Conservation (phyloP, 2,329 filamentous ascomycete genomes). For the Dactylella cylindrospora region DNA sequence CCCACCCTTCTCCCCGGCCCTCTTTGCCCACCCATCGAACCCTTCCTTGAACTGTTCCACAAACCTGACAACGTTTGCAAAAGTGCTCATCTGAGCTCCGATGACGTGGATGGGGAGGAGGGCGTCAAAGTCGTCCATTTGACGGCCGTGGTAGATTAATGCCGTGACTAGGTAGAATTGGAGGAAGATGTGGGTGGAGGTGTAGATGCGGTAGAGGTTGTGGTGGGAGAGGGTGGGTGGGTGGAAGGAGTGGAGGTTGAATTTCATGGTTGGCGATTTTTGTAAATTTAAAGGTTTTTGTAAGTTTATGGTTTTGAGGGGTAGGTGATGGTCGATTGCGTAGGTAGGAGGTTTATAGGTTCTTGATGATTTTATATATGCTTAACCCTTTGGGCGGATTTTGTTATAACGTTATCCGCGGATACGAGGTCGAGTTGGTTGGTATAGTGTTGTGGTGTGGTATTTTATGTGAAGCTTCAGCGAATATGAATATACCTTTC, state of each 20-base stretch:
- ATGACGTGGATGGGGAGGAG: slow-evolving; percentile 12
- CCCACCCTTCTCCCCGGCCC: not conserved
- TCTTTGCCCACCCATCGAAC: slow-evolving; percentile 9
- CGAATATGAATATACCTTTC: too few relatives aligned
- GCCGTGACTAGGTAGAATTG: slow-evolving; percentile 16
- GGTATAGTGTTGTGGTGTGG: too few relatives aligned
- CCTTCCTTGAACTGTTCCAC: slow-evolving; percentile 5
- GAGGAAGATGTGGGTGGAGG: not conserved
- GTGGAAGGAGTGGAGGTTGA: slow-evolving; percentile 9
- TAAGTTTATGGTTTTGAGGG: too few relatives aligned
- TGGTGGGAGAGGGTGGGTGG: slow-evolving; percentile 3
- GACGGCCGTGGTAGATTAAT: slow-evolving; percentile 17
- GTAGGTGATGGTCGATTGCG: too few relatives aligned
- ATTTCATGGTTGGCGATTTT: too few relatives aligned
- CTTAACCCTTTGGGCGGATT: too few relatives aligned
- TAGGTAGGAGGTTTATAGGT: too few relatives aligned
- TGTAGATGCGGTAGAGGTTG: slow-evolving; percentile 10
- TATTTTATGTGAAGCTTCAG: too few relatives aligned
- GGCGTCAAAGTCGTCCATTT: slow-evolving; percentile 7
- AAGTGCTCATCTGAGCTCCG: slow-evolving; percentile 1
- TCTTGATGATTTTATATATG: too few relatives aligned
- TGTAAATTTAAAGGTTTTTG: too few relatives aligned
- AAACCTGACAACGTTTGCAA: slow-evolving; percentile 8
- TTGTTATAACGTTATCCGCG: too few relatives aligned
- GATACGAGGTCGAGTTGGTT: too few relatives aligned